These are phyloP conservation scores for Solanum rostratum DNA, from an alignment of 257 asterid species.

Conservation along the genomic window DNA sequence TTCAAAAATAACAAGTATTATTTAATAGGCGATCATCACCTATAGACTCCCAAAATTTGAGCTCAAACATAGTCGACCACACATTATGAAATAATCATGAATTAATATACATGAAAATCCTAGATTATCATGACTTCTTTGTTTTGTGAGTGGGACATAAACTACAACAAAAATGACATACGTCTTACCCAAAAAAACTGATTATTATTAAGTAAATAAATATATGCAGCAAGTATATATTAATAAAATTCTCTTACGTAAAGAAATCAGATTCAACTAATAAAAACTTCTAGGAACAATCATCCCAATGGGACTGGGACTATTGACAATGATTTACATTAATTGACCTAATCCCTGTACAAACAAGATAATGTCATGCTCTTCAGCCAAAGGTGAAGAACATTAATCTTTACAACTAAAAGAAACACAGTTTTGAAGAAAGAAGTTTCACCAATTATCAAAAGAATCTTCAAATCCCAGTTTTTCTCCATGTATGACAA, in stretches of 20 bases:
- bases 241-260: too few species aligned
- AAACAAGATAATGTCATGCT: not conserved
- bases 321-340: not conserved
- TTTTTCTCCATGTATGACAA: not conserved
- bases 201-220: too few species aligned
- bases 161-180: too few species aligned
- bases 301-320: not conserved
- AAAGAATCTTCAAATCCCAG: not conserved
- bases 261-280: not conserved
- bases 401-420: not conserved
- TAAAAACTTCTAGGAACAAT: not conserved
- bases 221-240: too few species aligned
- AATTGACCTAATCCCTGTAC: not conserved
- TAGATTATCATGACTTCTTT: too few species aligned
- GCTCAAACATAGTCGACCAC: not conserved
- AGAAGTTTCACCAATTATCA: not conserved
- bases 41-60: too few species aligned
- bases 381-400: not conserved
- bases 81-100: not conserved
- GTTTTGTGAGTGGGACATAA: too few species aligned
- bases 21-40: too few species aligned
- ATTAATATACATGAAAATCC: too few species aligned
- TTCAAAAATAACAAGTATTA: too few species aligned
- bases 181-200: too few species aligned
- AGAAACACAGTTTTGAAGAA: not conserved